These are phyloP conservation scores for Penicillium occitanis DNA, from an alignment of 2,329 filamentous ascomycete genomes.

Conservation along the genomic window DNA sequence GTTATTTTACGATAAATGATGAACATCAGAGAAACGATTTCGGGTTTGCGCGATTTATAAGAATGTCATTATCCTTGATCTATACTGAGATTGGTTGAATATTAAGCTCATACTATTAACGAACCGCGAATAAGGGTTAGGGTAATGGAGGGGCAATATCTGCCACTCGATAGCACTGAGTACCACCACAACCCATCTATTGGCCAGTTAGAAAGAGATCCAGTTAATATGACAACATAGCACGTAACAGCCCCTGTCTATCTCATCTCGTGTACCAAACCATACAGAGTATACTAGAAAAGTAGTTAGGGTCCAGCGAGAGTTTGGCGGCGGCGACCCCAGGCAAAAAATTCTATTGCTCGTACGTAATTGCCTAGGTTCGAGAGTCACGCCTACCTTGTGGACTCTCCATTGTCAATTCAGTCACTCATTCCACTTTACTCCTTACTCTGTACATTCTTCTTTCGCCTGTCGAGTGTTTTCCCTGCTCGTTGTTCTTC, in stretches of 20 bases:
- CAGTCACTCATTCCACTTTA: not conserved
- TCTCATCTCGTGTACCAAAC: not conserved
- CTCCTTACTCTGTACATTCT: not conserved
- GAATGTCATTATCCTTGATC: not conserved
- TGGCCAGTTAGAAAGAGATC: not conserved
- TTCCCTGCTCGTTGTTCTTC: not conserved
- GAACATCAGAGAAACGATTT: not conserved
- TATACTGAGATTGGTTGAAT: not conserved
- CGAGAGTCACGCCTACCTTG: not conserved
- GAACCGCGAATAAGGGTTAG: not conserved
- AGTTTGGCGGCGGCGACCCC: not conserved
- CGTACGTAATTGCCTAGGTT: constrained; percentile 17
- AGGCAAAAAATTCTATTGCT: constrained; percentile 8
- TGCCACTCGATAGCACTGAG: not conserved
- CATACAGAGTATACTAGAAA: too few species aligned
- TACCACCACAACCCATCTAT: not conserved
- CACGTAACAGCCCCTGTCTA: constrained; percentile 11
- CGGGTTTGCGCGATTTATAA: not conserved
- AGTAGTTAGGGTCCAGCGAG: not conserved
- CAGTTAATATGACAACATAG: constrained; percentile 11
- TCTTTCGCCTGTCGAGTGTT: not conserved
- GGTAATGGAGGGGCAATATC: not conserved
- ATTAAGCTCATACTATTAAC: not conserved
- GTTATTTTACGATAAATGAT: not conserved
- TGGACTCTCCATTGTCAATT: constrained; percentile 20